These are phyloP conservation scores for Fusarium irregulare DNA, from an alignment of 2,329 filamentous ascomycete genomes.

Conservation along the genomic window DNA sequence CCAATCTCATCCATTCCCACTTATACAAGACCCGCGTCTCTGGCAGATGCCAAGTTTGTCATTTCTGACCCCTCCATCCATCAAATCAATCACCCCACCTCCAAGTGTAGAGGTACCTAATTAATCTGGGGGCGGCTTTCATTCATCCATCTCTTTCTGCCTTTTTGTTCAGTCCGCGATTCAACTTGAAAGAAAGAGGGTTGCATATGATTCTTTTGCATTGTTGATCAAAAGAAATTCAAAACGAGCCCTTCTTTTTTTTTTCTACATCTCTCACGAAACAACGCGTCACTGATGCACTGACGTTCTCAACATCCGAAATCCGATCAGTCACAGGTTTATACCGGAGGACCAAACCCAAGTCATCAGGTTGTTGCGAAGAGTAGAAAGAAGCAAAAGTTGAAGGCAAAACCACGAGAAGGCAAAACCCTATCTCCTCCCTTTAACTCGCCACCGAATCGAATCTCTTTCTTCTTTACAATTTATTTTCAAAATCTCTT, in stretches of 20 bases:
- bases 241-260: neutral
- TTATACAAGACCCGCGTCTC: constrained; percentile 23
- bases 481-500: neutral
- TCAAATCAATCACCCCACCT: constrained; percentile 27
- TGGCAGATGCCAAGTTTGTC: constrained; percentile 29
- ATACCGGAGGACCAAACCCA: constrained; percentile 13
- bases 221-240: constrained; percentile 1
- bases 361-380: constrained; percentile 19
- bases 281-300: constrained; percentile 5
- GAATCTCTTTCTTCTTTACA: neutral
- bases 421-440: neutral
- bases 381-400: constrained; percentile 17
- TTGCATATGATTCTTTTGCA: neutral
- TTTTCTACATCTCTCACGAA: neutral
- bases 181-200: neutral
- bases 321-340: constrained; percentile 23
- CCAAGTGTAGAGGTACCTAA: neutral
- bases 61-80: constrained; percentile 34
- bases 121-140: constrained; percentile 1
- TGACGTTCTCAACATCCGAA: neutral
- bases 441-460: neutral
- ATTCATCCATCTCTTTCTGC: neutral
- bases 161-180: neutral
- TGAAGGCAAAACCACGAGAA: neutral
- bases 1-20: neutral